Conservation (phyloP, 768 basidiomycete genomes). For the Hypholoma fasciculare region DNA sequence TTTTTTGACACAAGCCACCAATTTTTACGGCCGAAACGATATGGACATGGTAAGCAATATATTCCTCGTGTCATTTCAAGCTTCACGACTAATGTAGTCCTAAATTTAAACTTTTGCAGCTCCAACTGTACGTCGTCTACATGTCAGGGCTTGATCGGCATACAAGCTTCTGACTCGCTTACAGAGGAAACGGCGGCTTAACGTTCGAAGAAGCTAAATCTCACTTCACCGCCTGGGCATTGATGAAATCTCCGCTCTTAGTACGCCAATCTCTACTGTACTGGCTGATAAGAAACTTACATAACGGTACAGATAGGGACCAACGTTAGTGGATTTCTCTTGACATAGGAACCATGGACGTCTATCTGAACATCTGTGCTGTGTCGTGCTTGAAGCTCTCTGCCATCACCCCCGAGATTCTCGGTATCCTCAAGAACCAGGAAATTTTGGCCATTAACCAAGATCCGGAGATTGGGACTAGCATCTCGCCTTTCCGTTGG, state of each 20-base stretch:
- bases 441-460: constrained; percentile 73
- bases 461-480: constrained; percentile 59
- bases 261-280: constrained; percentile 18
- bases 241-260: constrained; percentile 65
- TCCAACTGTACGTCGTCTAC: constrained; percentile 47
- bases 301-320: constrained; percentile 45
- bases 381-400: constrained; percentile 38
- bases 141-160: not conserved
- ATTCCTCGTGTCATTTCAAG: not conserved
- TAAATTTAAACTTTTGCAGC: constrained; percentile 25
- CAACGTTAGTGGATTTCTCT: constrained; percentile 35
- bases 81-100: not conserved
- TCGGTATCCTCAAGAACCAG: constrained; percentile 59
- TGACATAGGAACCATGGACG: not conserved
- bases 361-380: not conserved
- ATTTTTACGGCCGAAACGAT: constrained; percentile 69
- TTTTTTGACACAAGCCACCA: constrained; percentile 61
- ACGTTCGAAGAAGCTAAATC: constrained; percentile 65
- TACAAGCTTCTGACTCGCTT: not conserved
- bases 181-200: constrained; percentile 64
- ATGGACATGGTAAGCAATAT: constrained; percentile 55
- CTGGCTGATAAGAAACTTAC: not conserved
- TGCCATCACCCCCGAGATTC: constrained; percentile 45
- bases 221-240: constrained; percentile 73
- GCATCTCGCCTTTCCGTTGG: constrained; percentile 70